Base-by-base conservation (phyloP, 306 rosid species). In the Rubus idaeus region DNA sequence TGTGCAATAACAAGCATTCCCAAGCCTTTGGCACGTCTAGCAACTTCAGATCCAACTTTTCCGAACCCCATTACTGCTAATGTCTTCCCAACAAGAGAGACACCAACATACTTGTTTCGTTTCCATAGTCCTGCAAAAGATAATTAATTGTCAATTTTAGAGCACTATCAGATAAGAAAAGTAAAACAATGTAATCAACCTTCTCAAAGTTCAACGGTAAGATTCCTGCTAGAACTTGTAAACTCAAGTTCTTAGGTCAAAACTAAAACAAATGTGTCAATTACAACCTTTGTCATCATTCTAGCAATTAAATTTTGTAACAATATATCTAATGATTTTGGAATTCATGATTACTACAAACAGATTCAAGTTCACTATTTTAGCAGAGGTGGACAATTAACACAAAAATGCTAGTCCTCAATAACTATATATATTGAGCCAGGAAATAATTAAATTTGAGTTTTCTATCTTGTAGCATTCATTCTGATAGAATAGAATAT, bases 31-130 rank as follows among this genome's bases (percentile, higher is more conserved):
- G 97, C 97, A 20, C 97, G 87, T 76, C 97, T 89, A 0, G 96
- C 97, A 26, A 94, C 91, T 81, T 94, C 97, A 37, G 97, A 89
- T 79, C 97, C 98, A 52, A 94, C 98, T 85, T 94, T 94, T 23
- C 98, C 98, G 51, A 94, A 91, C 6, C 97, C 98, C 90, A 92
- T 89, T 10, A 92, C 82, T 16, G 95, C 98, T 13, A 94, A 68
- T 11, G 95, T 94, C 74, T 94, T 94, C n/a, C 98, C 98, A 35
- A 90, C 98, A 71, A 94, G 51, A 1, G 98, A 94, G 3, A 94
- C 98, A 44, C 98, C 98, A 4, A 94, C 96, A 26, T 89, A 92
- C 88, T 94, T 92, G 89, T n/a, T 90, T 23, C 98, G 78, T 70
- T 81, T 84, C 98, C 98, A 94, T 79, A 89, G 86, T 62, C 96